Conservation (phyloP, 495 filamentous ascomycete genomes). For the Mycothermus thermophilus region DNA sequence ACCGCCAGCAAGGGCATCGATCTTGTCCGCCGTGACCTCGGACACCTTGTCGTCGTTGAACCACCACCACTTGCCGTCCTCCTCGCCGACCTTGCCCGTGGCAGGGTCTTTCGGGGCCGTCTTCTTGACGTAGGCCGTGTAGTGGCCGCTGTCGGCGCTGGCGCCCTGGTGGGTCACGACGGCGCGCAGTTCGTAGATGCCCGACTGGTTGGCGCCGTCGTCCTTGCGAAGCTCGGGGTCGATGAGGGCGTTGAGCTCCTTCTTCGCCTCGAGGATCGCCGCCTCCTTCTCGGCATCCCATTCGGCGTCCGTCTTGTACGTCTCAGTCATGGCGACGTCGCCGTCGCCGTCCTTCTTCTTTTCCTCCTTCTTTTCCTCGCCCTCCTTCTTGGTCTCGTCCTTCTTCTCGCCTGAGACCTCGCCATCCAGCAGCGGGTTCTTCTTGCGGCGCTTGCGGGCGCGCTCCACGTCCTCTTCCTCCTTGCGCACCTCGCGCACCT, state of each 20-base stretch:
- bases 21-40: constrained; percentile 83
- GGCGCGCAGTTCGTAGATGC: constrained; percentile 85
- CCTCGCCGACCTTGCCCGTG: constrained; percentile 56
- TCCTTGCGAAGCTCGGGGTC: constrained; percentile 57
- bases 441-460: constrained; percentile 73
- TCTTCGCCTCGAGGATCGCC: constrained; percentile 61
- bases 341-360: constrained; percentile 28
- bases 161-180: constrained; percentile 96
- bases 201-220: constrained; percentile 75
- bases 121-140: constrained; percentile 96
- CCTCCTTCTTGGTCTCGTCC: constrained; percentile 19
- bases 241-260: constrained; percentile 65
- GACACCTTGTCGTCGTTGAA: constrained; percentile 98
- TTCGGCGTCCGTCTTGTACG: constrained; percentile 84
- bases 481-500: constrained; percentile 88
- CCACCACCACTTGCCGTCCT: constrained; percentile 98
- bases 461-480: constrained; percentile 85
- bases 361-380: constrained; percentile 28
- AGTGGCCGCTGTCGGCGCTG: constrained; percentile 94
- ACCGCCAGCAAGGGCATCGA: constrained; percentile 77
- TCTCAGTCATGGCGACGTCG: constrained; percentile 58
- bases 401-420: constrained; percentile 17
- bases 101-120: constrained; percentile 48
- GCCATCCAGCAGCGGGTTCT: constrained; percentile 33
- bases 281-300: constrained; percentile 72